Conservation (phyloP, 1,284 basidiomycete genomes). For the Phenoliferia sp. region DNA sequence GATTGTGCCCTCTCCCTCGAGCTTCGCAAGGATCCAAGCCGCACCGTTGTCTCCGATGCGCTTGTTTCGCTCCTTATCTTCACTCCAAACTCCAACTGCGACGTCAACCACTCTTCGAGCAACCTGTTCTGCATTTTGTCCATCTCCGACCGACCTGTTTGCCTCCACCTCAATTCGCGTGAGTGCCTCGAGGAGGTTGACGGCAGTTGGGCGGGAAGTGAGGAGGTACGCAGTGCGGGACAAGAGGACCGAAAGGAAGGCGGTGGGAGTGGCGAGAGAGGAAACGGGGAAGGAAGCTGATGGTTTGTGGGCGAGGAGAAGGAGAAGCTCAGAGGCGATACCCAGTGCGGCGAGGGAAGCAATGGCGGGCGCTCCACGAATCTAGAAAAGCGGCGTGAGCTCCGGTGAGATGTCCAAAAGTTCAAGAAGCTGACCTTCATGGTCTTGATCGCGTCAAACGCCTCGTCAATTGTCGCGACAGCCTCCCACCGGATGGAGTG, state of each 20-base stretch:
- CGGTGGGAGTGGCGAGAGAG: conserved; percentile 49
- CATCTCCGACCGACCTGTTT: conserved; percentile 41
- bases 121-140: conserved; percentile 45
- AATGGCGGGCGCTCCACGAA: conserved; percentile 89
- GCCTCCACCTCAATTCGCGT: conserved; percentile 54
- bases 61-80: conserved; percentile 78
- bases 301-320: conserved; percentile 42
- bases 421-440: conserved; percentile 60
- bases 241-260: conserved; percentile 53
- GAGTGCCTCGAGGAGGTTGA: conserved; percentile 80
- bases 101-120: conserved; percentile 57
- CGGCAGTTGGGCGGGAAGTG: conserved; percentile 85
- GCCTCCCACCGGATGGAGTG: conserved; percentile 69
- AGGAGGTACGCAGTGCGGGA: conserved; percentile 65
- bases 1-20: conserved; percentile 45
- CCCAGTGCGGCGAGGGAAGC: conserved; percentile 80
- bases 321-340: conserved; percentile 55
- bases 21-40: conserved; percentile 67
- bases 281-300: conserved; percentile 48
- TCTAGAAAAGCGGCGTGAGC: conserved; percentile 47
- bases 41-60: conserved; percentile 75
- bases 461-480: conserved; percentile 68
- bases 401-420: neutral
- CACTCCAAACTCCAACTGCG: conserved; percentile 59
- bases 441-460: conserved; percentile 82